Percentiles rank a stretch among this genome's conserved stretches.
phyloP scores from a whole-genome alignment of 768 basidiomycete genomes.

The Psilocybe cyanescens region DNA sequence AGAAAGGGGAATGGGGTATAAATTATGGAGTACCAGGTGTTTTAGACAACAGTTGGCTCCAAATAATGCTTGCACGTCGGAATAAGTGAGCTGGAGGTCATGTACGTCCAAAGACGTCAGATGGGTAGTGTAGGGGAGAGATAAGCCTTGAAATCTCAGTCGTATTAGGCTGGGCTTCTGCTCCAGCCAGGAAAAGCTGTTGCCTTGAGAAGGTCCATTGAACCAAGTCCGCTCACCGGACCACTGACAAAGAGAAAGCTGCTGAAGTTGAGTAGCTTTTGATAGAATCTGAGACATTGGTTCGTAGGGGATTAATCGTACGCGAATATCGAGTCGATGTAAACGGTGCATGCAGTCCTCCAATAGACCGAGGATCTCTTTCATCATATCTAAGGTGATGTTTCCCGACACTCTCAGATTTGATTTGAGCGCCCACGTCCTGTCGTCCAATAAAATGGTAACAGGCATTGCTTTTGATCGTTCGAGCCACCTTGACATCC shows the following conservation, averaged over 20 bases:
- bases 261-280: slow-evolving; percentile 10
- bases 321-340: slow-evolving; percentile 18
- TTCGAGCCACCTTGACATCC: slow-evolving; percentile 22
- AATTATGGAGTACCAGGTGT: slow-evolving; percentile 13
- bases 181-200: slow-evolving; percentile 5
- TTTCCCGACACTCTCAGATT: no score
- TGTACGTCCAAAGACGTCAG: slow-evolving; percentile 15
- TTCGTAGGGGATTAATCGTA: not conserved
- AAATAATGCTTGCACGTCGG: slow-evolving; percentile 19
- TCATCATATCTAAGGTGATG: not conserved
- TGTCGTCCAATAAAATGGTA: slow-evolving; percentile 21
- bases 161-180: slow-evolving; percentile 11
- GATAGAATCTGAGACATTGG: not conserved
- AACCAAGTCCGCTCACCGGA: not conserved
- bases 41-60: slow-evolving; percentile 13
- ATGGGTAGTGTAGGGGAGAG: slow-evolving; percentile 11
- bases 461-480: slow-evolving; percentile 17
- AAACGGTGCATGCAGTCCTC: slow-evolving; percentile 8
- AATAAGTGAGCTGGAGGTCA: slow-evolving; percentile 13
- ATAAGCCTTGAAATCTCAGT: slow-evolving; percentile 15
- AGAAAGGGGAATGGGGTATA: slow-evolving; percentile 7
- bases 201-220: not conserved
- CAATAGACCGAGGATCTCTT: not conserved
- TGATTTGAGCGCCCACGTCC: not conserved
- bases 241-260: slow-evolving; percentile 17